These are phyloP conservation scores for Thecaphora thlaspeos DNA, from an alignment of 1,284 basidiomycete genomes.

Conservation along the genomic window DNA sequence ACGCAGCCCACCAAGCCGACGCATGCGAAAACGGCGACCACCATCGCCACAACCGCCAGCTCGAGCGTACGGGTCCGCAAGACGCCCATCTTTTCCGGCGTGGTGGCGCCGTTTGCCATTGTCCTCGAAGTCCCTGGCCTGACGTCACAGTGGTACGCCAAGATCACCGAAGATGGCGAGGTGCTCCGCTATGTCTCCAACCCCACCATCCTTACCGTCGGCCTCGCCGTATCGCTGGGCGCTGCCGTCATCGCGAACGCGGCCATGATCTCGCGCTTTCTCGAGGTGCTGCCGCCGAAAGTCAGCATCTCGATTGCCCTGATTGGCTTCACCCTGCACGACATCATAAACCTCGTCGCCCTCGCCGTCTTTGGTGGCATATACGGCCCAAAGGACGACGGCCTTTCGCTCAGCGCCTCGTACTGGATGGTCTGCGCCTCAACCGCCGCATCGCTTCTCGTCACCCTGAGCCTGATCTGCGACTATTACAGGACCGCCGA, in stretches of 20 bases:
- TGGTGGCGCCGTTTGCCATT: constrained; percentile 73
- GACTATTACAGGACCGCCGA: constrained; percentile 66
- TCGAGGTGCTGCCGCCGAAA: constrained; percentile 60
- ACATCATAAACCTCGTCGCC: constrained; percentile 69
- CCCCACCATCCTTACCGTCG: constrained; percentile 64
- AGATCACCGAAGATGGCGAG: constrained; percentile 14
- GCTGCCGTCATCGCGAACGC: constrained; percentile 71
- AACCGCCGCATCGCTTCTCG: constrained; percentile 68
- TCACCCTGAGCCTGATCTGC: constrained; percentile 69
- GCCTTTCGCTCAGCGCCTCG: constrained; percentile 62
- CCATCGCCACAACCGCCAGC: no score
- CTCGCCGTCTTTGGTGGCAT: constrained; percentile 69
- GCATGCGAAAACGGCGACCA: no score
- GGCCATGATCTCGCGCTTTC: constrained; percentile 70
- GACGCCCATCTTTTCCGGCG: constrained; percentile 62
- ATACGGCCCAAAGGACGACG: constrained; percentile 64
- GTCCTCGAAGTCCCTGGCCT: constrained; percentile 64
- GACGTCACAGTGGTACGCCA: constrained; percentile 44
- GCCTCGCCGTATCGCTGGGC: constrained; percentile 68
- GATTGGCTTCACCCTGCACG: constrained; percentile 64
- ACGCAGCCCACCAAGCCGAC: no score
- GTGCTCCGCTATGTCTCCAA: constrained; percentile 35
- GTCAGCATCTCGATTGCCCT: constrained; percentile 68
- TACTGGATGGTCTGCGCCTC: constrained; percentile 81
- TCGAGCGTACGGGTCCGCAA: constrained; percentile 17